Conservation (phyloP, 2,329 filamentous ascomycete species). For the Diplodia scrobiculata region DNA sequence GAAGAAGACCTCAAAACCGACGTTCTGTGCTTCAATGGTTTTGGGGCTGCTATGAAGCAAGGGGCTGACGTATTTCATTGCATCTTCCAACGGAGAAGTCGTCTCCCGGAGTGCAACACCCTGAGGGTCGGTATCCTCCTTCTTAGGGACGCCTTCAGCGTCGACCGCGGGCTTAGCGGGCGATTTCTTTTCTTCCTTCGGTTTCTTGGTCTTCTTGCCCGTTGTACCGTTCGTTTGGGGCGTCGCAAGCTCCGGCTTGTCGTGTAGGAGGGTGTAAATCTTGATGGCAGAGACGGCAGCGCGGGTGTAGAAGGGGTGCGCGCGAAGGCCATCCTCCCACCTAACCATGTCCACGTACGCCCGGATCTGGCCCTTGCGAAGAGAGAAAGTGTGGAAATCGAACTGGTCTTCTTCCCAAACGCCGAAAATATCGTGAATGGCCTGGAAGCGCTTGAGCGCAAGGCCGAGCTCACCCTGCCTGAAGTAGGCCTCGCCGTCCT, state of each 20-base stretch:
- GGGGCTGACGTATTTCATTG: slow-evolving; percentile 80
- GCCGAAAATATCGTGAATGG: slow-evolving; percentile 90
- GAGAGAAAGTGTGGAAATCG: slow-evolving; percentile 95
- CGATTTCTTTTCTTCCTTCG: slow-evolving; percentile 73
- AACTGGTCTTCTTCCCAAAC: slow-evolving; percentile 98
- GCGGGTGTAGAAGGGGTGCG: slow-evolving; percentile 89
- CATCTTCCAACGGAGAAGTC: slow-evolving; percentile 78
- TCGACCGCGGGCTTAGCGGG: slow-evolving; percentile 59
- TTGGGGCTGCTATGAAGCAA: slow-evolving; percentile 80
- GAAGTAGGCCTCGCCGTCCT: slow-evolving; percentile 87
- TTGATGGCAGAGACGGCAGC: slow-evolving; percentile 79
- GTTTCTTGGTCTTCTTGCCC: slow-evolving; percentile 78
- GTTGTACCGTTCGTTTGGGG: slow-evolving; percentile 57
- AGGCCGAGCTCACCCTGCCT: slow-evolving; percentile 80
- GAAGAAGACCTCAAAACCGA: slow-evolving; percentile 88
- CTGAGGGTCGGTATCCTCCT: slow-evolving; percentile 85
- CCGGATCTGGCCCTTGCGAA: slow-evolving; percentile 93
- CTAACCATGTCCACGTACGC: slow-evolving; percentile 95
- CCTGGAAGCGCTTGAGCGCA: slow-evolving; percentile 88
- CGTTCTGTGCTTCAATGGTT: slow-evolving; percentile 77
- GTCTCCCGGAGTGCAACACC: slow-evolving; percentile 80
- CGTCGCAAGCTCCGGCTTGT: slow-evolving; percentile 68
- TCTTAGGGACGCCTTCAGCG: slow-evolving; percentile 68
- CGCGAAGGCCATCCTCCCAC: slow-evolving; percentile 89
- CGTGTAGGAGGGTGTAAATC: slow-evolving; percentile 76